Base-by-base conservation (phyloP, 805 yeast species). In the Metschnikowia similis region DNA sequence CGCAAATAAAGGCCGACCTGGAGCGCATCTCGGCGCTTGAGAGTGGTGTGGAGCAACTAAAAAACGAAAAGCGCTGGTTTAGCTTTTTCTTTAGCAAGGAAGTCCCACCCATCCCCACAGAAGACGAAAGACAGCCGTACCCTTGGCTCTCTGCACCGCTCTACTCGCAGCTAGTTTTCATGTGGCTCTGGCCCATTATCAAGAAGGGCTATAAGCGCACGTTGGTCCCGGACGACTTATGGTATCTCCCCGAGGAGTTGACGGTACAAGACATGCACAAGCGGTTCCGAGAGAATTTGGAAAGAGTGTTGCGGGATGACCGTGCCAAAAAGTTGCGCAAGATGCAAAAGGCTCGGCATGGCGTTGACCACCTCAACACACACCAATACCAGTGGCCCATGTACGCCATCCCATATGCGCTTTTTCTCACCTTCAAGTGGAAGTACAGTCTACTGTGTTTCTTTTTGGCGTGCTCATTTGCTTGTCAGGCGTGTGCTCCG, bases 401-500 rank as follows among this genome's bases (percentile, higher is more conserved):
- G 27, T 57, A 55, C 41, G 60, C 67, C 61, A 55, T 83, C 4
- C 69, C 81, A 0, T 47, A 56, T 21, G 75, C 84, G 8, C 58
- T 83, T 4, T 80, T 72, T 52, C 64, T 66, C 48, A 80, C 87
- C 8, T 82, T 80, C 54, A 69, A 65, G 56, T 63, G 66, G 57
- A 74, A 76, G 41, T 80, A 80, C 57, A 39, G 68, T 4, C 45
- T 67, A 45, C 68, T 79, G 11, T 53, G 77, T 37, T 3, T 72
- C 2, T 73, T 66, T 56, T 76, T 82, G 55, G 65, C 71, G 0
- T 41, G 71, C 4, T 71, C 81, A 1, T 85, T 82, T 61, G 59
- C 71, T 14, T 70, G 76, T 27, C 70, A 71, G 48, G 81, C 87
- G 1, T 67, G 83, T 30, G 81, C 83, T 35, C 91, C 96, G 1